Evolutionary conservation across 192 early-diverging fungal species (phyloP), one percentile per base, ranked within the genome.

Genomic region (Mortierella claussenii): DNA sequence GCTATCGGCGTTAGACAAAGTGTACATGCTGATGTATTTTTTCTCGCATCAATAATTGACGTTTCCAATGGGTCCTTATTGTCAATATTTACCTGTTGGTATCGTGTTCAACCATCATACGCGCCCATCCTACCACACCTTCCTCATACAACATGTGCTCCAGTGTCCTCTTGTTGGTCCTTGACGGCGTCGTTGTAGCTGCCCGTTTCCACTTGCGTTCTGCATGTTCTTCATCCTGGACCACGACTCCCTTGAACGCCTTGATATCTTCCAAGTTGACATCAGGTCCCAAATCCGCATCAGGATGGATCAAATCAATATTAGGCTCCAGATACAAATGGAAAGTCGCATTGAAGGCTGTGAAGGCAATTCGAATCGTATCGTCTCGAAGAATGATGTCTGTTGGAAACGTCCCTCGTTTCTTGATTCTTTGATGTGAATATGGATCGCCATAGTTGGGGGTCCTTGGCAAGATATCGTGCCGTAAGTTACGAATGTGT

Each of bases 281-380:
- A 55, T 66, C 63, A 34, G 84, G 84, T 7, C 81, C 67, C 1
- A 85, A 37, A 31, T 61, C 78, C 0, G 90, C 89, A 6, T 88
- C 69, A 1, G 90, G 87, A 65, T 93, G 90, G 46, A 93, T 78
- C 46, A 93, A 63, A 55, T 91, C 90, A 24, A 74, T 54, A 71
- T 93, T 93, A 27, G 89, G 90, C 63, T 88, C 84, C 21, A 93
- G 73, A 32, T 91, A 65, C 40, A 93, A 68, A 55, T 78, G 78
- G 44, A 91, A 91, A 2, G 90, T 90, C 24, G 80, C 81, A 62
- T 91, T 90, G 81, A 82, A 91, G 32, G 88, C 88, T 9, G 55
- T 68, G 51, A 93, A 79, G 21, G 80, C 56, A 9, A 91, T 50
- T 46, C 88, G 85, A 54, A 90, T 73, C 27, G 80, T 85, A 31